phyloP scores from a whole-genome alignment of 129 eudicot genomes.

The Flaveria trinervia region DNA sequence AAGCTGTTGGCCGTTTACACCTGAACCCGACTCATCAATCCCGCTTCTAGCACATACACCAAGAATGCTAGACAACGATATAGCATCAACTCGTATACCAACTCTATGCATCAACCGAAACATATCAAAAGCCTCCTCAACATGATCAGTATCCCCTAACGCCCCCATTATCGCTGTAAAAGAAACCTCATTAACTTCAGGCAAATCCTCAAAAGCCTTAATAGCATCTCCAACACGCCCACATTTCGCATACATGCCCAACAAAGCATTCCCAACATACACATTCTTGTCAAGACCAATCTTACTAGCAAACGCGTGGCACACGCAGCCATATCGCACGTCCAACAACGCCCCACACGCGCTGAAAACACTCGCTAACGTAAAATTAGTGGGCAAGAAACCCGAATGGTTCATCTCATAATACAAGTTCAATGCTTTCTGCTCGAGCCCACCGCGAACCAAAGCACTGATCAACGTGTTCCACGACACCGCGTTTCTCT shows the following conservation, averaged over 20 bases:
- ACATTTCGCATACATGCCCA: conserved; percentile 75
- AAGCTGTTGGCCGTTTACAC: conserved; percentile 49
- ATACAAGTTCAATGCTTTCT: conserved; percentile 57
- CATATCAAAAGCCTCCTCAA: conserved; percentile 63
- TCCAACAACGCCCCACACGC: conserved; percentile 66
- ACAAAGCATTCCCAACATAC: conserved; percentile 73
- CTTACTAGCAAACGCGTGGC: conserved; percentile 63
- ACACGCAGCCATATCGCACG: conserved; percentile 48
- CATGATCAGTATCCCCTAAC: conserved; percentile 54
- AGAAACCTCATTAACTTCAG: conserved; percentile 75
- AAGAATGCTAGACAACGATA: conserved; percentile 68
- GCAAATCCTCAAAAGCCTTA: conserved; percentile 55
- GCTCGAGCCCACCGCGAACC: conserved; percentile 42
- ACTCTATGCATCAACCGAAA: conserved; percentile 58
- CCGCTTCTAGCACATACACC: conserved; percentile 58
- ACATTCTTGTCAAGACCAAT: conserved; percentile 63
- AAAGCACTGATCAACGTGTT: conserved; percentile 72
- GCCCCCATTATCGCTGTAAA: conserved; percentile 75
- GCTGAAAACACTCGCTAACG: conserved; percentile 77
- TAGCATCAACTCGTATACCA: conserved; percentile 54
- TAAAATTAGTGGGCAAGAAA: conserved; percentile 64
- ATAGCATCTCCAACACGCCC: conserved; percentile 46
- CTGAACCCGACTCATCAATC: conserved; percentile 20
- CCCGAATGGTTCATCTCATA: conserved; percentile 51
- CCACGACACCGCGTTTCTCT: conserved; percentile 70